Evolutionary conservation across 371 early-diverging fungal genomes (phyloP), one percentile per base, ranked within the genome.

Genomic region (Mucor velutinosus): DNA sequence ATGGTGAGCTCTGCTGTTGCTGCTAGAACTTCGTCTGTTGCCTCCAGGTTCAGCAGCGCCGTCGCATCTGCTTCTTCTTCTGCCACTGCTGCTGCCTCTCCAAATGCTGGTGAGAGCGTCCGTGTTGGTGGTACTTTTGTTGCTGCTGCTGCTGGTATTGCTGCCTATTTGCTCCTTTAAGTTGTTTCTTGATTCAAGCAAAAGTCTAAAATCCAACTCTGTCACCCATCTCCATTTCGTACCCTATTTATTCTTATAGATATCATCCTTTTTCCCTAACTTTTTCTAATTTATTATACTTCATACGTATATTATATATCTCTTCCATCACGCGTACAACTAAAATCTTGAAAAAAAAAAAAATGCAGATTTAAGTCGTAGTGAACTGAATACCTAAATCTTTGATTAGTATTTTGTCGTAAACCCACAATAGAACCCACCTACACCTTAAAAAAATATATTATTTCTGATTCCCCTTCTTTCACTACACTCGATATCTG

Each of bases 71-170:
- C 70, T 29, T 47, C 63, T 43, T 17, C 43, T 30, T 51, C 71
- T 43, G 53, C 27, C 30, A 33, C 64, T 15, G 43, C 39, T 33
- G 59, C 62, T 58, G 53, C 58, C 55, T 37, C 55, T 53, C n/a
- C 60, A 8, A 59, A 37, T 64, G 72, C 51, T 33, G 64, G 61
- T 39, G 65, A 58, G 17, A 41, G 53, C 29, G 32, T 72, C n/a
- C 65, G 61, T 27, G 58, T 56, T 35, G 63, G 65, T 45, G 49
- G 73, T 62, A 41, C 62, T 5, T 62, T 68, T 25, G 59, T 72
- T 58, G 64, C 60, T 37, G 59, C 69, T 43, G 65, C 66, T 55
- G 69, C 73, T 45, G 73, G 73, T 68, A 58, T 72, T 58, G 73
- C 65, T 58, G 68, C 69, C 27, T 72, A 68, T 32, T 62, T 68